These are phyloP conservation scores for Apiotrichum domesticum DNA, from an alignment of 1,284 basidiomycete genomes.

Conservation along the genomic window DNA sequence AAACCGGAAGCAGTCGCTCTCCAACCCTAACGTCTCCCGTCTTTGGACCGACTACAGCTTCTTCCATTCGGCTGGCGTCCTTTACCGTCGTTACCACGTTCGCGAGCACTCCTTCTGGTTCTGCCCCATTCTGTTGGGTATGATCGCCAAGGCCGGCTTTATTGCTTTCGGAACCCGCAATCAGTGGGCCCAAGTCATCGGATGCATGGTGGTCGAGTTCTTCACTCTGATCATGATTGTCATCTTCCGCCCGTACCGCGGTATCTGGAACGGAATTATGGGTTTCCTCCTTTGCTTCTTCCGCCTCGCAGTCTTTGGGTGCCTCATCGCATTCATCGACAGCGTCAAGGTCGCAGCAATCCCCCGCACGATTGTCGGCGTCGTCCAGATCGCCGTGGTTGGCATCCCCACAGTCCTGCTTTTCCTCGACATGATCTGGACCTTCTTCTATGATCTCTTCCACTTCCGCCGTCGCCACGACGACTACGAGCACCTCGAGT, in stretches of 20 bases:
- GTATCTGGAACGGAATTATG: conserved; percentile 45
- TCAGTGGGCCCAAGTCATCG: conserved; percentile 65
- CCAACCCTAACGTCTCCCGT: conserved; percentile 30
- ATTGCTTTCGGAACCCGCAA: conserved; percentile 63
- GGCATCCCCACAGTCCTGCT: conserved; percentile 50
- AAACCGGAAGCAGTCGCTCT: conserved; percentile 27
- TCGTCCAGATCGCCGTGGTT: conserved; percentile 44
- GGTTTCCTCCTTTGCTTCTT: conserved; percentile 32
- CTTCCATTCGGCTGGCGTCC: conserved; percentile 42
- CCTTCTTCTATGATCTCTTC: conserved; percentile 49
- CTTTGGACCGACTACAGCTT: conserved; percentile 44
- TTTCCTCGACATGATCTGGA: conserved; percentile 77
- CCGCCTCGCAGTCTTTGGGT: conserved; percentile 40
- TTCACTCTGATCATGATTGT: conserved; percentile 56
- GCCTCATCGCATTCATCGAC: conserved; percentile 45
- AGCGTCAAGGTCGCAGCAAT: conserved; percentile 37
- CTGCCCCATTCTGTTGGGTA: conserved; percentile 41
- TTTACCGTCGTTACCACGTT: conserved; percentile 48
- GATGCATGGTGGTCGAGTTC: conserved; percentile 64
- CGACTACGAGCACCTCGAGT: conserved; percentile 42
- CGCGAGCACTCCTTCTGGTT: conserved; percentile 50
- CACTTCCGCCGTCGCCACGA: conserved; percentile 28
- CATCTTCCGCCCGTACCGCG: conserved; percentile 49
- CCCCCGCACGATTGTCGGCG: conserved; percentile 40
- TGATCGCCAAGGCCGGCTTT: conserved; percentile 58